phyloP scores from a whole-genome alignment of 163 green algal species.

The Chlorella variabilis region DNA sequence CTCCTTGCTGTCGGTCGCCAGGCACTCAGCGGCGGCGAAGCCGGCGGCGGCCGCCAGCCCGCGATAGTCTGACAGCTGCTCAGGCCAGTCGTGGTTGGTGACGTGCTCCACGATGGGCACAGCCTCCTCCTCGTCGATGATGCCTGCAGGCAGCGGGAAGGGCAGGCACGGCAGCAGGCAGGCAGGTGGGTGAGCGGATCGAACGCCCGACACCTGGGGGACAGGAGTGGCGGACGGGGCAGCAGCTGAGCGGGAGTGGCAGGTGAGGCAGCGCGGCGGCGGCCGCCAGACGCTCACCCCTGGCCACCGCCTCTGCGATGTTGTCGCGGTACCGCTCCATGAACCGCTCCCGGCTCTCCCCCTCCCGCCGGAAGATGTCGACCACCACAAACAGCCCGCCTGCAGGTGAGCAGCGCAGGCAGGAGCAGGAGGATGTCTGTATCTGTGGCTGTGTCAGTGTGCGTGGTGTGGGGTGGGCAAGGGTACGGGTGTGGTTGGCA shows the following conservation, averaged over 20 bases:
- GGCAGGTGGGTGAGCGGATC: not conserved
- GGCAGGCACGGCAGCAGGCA: too few species aligned
- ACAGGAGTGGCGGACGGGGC: not conserved
- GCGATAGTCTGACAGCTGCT: not conserved
- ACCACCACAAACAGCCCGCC: constrained; percentile 24
- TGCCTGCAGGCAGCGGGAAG: not conserved
- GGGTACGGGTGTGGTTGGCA: too few species aligned
- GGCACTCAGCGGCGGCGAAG: not conserved
- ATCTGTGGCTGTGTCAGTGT: too few species aligned
- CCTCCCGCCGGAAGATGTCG: constrained; percentile 21
- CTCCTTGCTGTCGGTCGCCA: constrained; percentile 11
- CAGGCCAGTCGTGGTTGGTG: not conserved
- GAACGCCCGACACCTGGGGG: not conserved
- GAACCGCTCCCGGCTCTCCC: not conserved
- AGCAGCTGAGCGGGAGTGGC: not conserved
- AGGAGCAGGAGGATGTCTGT: not conserved
- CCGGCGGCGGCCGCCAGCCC: not conserved
- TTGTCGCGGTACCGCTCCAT: not conserved
- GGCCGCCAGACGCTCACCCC: too few species aligned
- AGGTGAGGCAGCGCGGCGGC: too few species aligned
- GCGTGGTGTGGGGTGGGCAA: too few species aligned
- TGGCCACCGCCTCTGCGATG: not conserved
- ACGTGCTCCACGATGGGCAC: not conserved
- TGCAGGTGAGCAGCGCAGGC: not conserved
- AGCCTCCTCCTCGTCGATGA: not conserved